Conservation (phyloP, 2,329 filamentous ascomycete species). For the Colletotrichum paranaense region DNA sequence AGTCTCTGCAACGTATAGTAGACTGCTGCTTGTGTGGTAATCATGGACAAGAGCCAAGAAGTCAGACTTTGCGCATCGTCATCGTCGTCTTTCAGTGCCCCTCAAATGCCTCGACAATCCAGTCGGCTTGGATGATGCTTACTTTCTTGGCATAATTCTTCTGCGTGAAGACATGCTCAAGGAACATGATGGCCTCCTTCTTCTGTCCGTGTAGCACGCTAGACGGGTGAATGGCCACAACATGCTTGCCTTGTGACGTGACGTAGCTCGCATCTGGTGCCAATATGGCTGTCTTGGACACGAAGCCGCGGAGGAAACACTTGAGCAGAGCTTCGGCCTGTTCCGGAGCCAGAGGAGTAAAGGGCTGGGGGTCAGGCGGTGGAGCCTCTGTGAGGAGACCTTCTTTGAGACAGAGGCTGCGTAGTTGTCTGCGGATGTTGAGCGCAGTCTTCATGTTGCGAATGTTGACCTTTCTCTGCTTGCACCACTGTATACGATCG, state of each 20-base stretch:
- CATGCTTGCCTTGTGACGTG: constrained; percentile 69
- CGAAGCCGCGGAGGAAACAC: constrained; percentile 73
- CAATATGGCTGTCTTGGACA: constrained; percentile 69
- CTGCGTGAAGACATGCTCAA: constrained; percentile 74
- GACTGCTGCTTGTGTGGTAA: background rate
- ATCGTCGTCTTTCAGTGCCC: background rate
- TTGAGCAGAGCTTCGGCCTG: constrained; percentile 65
- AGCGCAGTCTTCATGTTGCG: constrained; percentile 73
- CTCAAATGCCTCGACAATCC: constrained; percentile 65
- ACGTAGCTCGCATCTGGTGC: constrained; percentile 71
- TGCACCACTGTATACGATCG: constrained; percentile 69
- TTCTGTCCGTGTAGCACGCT: constrained; percentile 73
- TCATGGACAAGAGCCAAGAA: background rate
- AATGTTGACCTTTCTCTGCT: constrained; percentile 64
- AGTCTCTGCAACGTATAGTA: background rate
- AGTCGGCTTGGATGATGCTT: constrained; percentile 68
- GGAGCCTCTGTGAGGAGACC: constrained; percentile 59
- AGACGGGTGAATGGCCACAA: constrained; percentile 71
- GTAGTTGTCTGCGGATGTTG: constrained; percentile 71
- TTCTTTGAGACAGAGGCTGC: constrained; percentile 64
- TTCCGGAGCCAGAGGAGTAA: constrained; percentile 65
- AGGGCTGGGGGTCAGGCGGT: constrained; percentile 65
- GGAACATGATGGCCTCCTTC: constrained; percentile 75
- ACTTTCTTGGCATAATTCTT: constrained; percentile 77
- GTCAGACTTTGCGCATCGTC: background rate